Evolutionary conservation across 2,329 filamentous ascomycete species (phyloP).

Genomic region (Aquanectria penicillioides): DNA sequence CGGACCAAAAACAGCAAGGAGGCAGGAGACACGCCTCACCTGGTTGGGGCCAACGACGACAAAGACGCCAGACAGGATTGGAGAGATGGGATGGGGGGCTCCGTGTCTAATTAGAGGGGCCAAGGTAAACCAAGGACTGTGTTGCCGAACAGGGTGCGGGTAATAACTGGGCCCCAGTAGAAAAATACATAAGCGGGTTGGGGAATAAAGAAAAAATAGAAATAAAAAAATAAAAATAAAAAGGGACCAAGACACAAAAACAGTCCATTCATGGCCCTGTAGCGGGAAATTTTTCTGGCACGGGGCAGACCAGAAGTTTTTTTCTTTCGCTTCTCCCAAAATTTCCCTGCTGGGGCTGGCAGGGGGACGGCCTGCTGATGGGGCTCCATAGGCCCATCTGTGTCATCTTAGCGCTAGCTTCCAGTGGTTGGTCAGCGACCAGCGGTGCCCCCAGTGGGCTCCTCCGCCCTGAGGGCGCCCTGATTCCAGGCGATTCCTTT

Average conservation of each 20-base stretch:
- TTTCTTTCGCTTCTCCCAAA: constrained; percentile 27
- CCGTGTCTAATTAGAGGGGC: constrained; percentile 39
- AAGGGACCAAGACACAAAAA: background rate
- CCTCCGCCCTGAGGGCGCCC: constrained; percentile 22
- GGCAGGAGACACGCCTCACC: too few relatives aligned
- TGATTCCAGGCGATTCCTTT: constrained; percentile 10
- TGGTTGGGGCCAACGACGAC: constrained; percentile 38
- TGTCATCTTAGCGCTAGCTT: constrained; percentile 2
- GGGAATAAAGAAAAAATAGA: constrained; percentile 8
- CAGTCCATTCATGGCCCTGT: constrained; percentile 18
- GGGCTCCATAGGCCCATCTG: constrained; percentile 6
- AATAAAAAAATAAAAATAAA: constrained; percentile 5
- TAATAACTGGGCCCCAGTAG: constrained; percentile 35
- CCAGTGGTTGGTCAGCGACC: constrained; percentile 2
- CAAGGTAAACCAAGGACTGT: constrained; percentile 18
- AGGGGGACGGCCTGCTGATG: background rate
- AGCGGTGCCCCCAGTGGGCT: constrained; percentile 11
- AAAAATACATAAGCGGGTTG: too few relatives aligned
- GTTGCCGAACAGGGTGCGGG: constrained; percentile 42
- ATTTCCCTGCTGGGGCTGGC: background rate
- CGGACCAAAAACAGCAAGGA: constrained; percentile 20
- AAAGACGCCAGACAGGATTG: constrained; percentile 38
- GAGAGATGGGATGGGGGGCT: constrained; percentile 14
- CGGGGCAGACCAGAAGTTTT: constrained; percentile 28
- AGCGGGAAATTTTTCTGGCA: constrained; percentile 38